Conservation (phyloP, 176 grass and related monocot species). For the Pontederia crassipes region DNA sequence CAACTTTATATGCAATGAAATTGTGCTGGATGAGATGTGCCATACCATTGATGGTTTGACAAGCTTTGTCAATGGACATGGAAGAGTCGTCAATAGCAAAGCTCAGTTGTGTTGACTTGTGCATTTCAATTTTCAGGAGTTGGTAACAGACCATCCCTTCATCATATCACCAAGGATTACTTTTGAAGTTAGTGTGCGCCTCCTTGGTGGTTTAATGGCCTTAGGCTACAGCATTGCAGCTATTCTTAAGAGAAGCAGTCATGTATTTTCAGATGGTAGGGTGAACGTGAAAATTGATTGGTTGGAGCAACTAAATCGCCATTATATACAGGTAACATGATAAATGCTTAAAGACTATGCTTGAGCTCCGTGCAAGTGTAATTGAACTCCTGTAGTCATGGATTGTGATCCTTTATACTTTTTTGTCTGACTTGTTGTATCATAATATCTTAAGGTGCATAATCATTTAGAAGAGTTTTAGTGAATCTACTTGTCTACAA, state of each 20-base stretch:
- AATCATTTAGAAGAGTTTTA: too few species aligned
- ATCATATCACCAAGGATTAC: conserved; percentile 98
- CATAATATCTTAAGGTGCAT: too few species aligned
- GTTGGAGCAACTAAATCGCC: conserved; percentile 78
- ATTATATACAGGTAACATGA: conserved; percentile 70
- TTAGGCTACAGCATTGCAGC: conserved; percentile 91
- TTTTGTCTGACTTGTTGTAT: too few species aligned
- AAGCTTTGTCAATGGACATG: too few species aligned
- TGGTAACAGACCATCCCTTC: conserved; percentile 90
- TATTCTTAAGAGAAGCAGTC: conserved; percentile 89
- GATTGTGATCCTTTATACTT: too few species aligned
- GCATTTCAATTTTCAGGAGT: conserved; percentile 39
- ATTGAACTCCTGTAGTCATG: background rate
- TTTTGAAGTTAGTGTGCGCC: conserved; percentile 97
- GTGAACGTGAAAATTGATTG: conserved; percentile 92
- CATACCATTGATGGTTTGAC: too few species aligned
- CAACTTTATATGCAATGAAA: too few species aligned
- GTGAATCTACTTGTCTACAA: too few species aligned
- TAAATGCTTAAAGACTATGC: background rate
- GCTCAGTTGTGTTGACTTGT: background rate
- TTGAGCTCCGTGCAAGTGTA: background rate
- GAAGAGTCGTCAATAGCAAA: too few species aligned
- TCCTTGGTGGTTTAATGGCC: conserved; percentile 98
- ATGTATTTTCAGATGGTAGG: conserved; percentile 73
- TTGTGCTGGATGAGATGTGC: too few species aligned